Conservation (phyloP, 208 protist species). For the Crithidia acanthocephali region DNA sequence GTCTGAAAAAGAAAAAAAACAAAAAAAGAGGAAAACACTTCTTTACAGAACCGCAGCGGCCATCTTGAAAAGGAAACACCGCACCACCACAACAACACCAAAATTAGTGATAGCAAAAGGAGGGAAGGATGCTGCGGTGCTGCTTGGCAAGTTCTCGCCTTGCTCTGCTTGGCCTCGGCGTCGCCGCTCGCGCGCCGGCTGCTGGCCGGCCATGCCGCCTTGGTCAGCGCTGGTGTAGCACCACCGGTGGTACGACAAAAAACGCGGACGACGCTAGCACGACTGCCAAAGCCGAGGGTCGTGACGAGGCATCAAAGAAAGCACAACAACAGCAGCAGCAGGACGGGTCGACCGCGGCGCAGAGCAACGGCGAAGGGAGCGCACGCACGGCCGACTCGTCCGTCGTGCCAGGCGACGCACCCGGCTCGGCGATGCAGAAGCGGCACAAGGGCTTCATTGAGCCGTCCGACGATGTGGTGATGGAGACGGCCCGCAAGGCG, state of each 20-base stretch:
- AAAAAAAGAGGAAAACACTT: no score
- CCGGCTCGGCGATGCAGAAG: constrained; percentile 32
- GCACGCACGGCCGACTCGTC: not conserved
- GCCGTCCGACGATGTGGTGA: constrained; percentile 84
- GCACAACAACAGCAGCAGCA: not conserved
- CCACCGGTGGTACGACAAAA: not conserved
- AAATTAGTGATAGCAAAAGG: not conserved
- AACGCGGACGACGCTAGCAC: not conserved
- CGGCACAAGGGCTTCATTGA: constrained; percentile 70
- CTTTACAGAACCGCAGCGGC: no score
- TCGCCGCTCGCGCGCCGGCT: not conserved
- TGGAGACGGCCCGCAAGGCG: constrained; percentile 87
- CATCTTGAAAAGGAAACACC: constrained; percentile 1
- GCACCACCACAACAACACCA: not conserved
- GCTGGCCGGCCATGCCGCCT: not conserved
- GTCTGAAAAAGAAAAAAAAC: no score
- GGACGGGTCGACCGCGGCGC: not conserved
- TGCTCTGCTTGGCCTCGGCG: not conserved
- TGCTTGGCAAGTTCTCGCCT: constrained; percentile 17
- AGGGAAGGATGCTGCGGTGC: constrained; percentile 27
- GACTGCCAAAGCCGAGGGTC: not conserved
- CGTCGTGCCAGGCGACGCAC: not conserved
- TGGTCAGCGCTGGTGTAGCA: constrained; percentile 25
- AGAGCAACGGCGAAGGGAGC: constrained; percentile 8
- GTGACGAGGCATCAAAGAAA: not conserved